Conservation (phyloP, 306 rosid genomes). For the Cotoneaster glaucophyllus region DNA sequence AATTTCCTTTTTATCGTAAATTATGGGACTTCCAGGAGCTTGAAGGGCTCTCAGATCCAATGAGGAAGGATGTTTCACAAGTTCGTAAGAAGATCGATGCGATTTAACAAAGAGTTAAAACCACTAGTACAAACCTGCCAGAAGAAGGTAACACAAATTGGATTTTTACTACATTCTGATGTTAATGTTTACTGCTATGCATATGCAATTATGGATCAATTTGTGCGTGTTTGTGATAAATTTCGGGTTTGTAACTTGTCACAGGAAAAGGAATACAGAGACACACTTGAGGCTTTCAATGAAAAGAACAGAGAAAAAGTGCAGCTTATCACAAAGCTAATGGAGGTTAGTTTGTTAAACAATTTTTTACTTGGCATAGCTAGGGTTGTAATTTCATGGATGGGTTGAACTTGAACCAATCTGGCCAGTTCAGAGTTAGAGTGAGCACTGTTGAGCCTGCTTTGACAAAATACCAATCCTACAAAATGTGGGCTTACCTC, state of each 20-base stretch:
- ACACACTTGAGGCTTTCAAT: slow-evolving; percentile 88
- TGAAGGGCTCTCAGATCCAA: slow-evolving; percentile 83
- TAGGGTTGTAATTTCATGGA: background rate
- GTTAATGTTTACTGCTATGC: background rate
- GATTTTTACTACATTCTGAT: background rate
- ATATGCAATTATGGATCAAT: background rate
- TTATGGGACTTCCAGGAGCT: slow-evolving; percentile 55
- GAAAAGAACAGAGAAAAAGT: slow-evolving; percentile 90
- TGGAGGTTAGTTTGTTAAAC: slow-evolving; percentile 47
- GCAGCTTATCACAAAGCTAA: slow-evolving; percentile 64
- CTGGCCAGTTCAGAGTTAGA: too few relatives aligned
- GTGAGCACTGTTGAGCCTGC: background rate
- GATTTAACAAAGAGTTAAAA: slow-evolving; percentile 89
- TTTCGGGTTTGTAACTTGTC: slow-evolving; percentile 8
- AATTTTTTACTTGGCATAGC: background rate
- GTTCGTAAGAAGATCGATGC: slow-evolving; percentile 82
- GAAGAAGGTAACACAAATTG: slow-evolving; percentile 54
- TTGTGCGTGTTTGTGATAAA: background rate
- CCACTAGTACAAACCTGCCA: slow-evolving; percentile 95
- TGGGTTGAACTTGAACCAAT: background rate
- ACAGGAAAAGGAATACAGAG: slow-evolving; percentile 93
- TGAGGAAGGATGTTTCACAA: slow-evolving; percentile 81
- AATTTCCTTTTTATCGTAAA: background rate
- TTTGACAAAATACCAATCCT: background rate
- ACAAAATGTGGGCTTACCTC: background rate